A percentile compares a stretch with the other conserved stretches of the same genome.
Evolutionary conservation across 1,284 basidiomycete genomes (phyloP).

Genomic region (Heterobasidion irregulare): DNA sequence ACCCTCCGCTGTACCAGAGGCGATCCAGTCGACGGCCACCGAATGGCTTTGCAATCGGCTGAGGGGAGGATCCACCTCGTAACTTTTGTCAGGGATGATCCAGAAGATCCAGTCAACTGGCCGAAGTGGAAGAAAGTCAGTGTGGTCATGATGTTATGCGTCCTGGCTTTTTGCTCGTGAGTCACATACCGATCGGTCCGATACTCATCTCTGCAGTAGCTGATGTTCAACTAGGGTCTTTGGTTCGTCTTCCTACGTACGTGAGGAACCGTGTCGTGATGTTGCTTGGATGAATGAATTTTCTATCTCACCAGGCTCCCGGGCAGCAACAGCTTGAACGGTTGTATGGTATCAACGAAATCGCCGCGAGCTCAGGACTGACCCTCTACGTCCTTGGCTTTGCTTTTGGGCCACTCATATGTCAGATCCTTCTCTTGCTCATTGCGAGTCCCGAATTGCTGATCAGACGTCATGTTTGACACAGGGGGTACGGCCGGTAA

Average conservation of each 20-base stretch:
- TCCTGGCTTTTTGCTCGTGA: conserved; percentile 10
- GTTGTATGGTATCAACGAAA: conserved; percentile 13
- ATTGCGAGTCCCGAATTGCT: not conserved
- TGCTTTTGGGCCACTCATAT: conserved; percentile 17
- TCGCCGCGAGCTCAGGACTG: conserved; percentile 16
- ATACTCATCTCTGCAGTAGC: not conserved
- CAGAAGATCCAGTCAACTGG: conserved; percentile 11
- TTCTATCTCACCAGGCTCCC: conserved; percentile 12
- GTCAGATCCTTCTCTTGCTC: conserved; percentile 10
- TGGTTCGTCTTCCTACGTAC: conserved; percentile 16
- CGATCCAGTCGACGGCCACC: too few relatives aligned
- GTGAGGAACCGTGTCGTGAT: not conserved
- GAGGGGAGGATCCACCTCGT: not conserved
- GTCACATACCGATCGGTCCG: not conserved
- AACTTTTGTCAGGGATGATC: conserved; percentile 10
- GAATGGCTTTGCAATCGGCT: not conserved
- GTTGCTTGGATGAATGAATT: not conserved
- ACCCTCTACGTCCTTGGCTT: conserved; percentile 21
- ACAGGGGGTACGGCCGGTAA: conserved; percentile 14
- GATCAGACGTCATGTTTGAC: not conserved
- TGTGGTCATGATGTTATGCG: conserved; percentile 6
- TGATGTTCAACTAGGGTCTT: conserved; percentile 6
- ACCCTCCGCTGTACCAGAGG: too few relatives aligned
- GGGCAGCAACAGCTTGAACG: conserved; percentile 14
- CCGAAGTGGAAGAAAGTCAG: not conserved